A percentile compares a stretch with the other conserved stretches of the same genome.
These are phyloP conservation scores for Tuber indicum DNA, from an alignment of 495 filamentous ascomycete species.

Conservation along the genomic window DNA sequence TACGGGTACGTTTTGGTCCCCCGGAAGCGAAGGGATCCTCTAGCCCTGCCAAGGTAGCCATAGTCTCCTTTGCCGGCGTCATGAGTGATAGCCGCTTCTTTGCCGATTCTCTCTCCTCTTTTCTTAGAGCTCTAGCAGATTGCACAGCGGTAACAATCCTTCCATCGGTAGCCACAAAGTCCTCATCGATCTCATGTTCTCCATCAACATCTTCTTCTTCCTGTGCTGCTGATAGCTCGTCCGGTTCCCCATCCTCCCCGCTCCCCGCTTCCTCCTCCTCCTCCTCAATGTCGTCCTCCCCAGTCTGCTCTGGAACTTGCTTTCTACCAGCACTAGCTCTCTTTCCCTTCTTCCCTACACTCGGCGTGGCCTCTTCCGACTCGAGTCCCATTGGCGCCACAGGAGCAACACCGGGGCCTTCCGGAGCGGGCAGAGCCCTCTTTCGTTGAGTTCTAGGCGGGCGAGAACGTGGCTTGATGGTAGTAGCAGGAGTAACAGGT, in stretches of 20 bases:
- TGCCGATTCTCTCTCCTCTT: slow-evolving; percentile 14
- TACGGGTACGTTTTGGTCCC: neutral
- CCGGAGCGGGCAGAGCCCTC: slow-evolving; percentile 18
- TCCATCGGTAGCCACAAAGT: slow-evolving; percentile 23
- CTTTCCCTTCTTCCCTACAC: slow-evolving; percentile 13
- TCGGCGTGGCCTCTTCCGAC: slow-evolving; percentile 24
- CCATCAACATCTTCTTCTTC: slow-evolving; percentile 17
- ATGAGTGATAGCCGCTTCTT: slow-evolving; percentile 20
- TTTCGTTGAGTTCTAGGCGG: slow-evolving; percentile 27
- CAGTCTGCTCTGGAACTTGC: neutral
- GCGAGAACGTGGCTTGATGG: slow-evolving; percentile 25
- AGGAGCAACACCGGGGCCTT: slow-evolving; percentile 13
- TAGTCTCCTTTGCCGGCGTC: slow-evolving; percentile 24
- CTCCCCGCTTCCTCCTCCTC: slow-evolving; percentile 1
- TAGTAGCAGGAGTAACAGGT: slow-evolving; percentile 23
- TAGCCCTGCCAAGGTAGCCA: slow-evolving; percentile 21
- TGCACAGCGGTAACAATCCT: slow-evolving; percentile 11
- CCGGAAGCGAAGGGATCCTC: slow-evolving; percentile 26
- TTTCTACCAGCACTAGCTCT: slow-evolving; percentile 23
- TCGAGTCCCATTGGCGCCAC: slow-evolving; percentile 9
- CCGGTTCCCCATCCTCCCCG: neutral
- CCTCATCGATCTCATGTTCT: slow-evolving; percentile 22
- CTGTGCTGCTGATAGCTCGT: neutral
- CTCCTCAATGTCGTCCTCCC: slow-evolving; percentile 29
- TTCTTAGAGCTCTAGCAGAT: slow-evolving; percentile 5